phyloP scores from a whole-genome alignment of 2,329 filamentous ascomycete genomes.

The Penicillium sp. region DNA sequence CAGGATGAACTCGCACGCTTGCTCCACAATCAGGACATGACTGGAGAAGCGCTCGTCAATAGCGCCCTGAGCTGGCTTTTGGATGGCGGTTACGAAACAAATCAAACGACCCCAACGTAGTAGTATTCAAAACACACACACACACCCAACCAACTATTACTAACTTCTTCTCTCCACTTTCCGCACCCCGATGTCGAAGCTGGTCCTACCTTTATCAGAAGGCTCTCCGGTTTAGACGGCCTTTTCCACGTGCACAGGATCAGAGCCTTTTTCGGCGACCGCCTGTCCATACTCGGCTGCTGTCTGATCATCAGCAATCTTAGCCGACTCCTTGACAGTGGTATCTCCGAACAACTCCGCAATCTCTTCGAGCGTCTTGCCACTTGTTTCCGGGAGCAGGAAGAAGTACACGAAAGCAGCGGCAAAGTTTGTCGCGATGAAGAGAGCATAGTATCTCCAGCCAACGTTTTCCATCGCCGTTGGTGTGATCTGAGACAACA shows the following conservation, averaged over 20 bases:
- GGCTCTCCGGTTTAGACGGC: not conserved
- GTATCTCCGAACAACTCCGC: constrained; percentile 1
- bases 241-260: constrained; percentile 14
- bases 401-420: constrained; percentile 43
- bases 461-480: constrained; percentile 41
- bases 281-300: constrained; percentile 29
- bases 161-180: not conserved
- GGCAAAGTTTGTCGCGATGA: constrained; percentile 38
- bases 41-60: constrained; percentile 25
- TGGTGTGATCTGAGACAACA: constrained; percentile 40
- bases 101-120: not conserved
- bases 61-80: constrained; percentile 28
- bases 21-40: constrained; percentile 21
- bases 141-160: not conserved
- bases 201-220: not conserved
- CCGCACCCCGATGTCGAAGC: too few species aligned
- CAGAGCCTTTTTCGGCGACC: constrained; percentile 19
- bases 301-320: not conserved
- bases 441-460: constrained; percentile 48
- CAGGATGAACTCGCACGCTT: constrained; percentile 18
- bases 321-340: not conserved
- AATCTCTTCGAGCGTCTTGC: constrained; percentile 23
- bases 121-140: not conserved
- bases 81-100: constrained; percentile 7
- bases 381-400: constrained; percentile 44